These are phyloP conservation scores for Fusarium piperis DNA, from an alignment of 2,329 filamentous ascomycete genomes.

Conservation along the genomic window DNA sequence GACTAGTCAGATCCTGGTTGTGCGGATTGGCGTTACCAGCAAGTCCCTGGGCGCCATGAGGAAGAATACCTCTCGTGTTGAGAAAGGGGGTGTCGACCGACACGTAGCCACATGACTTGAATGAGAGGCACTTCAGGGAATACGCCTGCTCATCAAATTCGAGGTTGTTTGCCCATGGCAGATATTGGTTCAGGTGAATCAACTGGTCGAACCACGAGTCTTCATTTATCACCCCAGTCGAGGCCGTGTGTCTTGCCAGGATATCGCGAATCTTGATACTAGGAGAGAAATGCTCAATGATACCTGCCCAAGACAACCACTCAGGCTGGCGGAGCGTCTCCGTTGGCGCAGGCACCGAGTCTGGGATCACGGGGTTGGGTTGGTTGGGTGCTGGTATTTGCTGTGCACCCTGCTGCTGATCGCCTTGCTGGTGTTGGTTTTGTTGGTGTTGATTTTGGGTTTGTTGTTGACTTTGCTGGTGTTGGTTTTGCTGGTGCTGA, in stretches of 20 bases:
- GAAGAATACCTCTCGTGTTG: constrained; percentile 50
- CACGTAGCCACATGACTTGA: constrained; percentile 72
- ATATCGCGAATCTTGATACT: constrained; percentile 45
- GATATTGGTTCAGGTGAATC: constrained; percentile 22
- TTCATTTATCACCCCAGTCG: background rate
- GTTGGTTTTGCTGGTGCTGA: constrained; percentile 6
- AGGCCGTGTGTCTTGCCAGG: constrained; percentile 12
- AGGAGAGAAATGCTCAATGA: constrained; percentile 56
- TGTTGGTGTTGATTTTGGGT: too few species aligned
- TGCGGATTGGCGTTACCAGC: constrained; percentile 35
- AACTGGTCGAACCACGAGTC: constrained; percentile 5
- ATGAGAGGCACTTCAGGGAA: constrained; percentile 53
- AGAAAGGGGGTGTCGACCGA: constrained; percentile 50
- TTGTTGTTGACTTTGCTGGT: background rate
- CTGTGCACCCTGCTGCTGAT: background rate
- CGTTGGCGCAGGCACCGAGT: background rate
- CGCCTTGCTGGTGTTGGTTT: constrained; percentile 7
- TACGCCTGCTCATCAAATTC: constrained; percentile 43
- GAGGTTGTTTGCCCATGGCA: constrained; percentile 38
- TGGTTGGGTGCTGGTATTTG: constrained; percentile 4
- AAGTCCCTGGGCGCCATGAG: constrained; percentile 35
- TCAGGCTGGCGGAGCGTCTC: constrained; percentile 42
- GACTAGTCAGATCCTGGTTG: constrained; percentile 33
- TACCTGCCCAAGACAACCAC: constrained; percentile 52
- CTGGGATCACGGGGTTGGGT: constrained; percentile 6